Evolutionary conservation across 495 filamentous ascomycete species (phyloP).

Genomic region (Emericellopsis terricola): DNA sequence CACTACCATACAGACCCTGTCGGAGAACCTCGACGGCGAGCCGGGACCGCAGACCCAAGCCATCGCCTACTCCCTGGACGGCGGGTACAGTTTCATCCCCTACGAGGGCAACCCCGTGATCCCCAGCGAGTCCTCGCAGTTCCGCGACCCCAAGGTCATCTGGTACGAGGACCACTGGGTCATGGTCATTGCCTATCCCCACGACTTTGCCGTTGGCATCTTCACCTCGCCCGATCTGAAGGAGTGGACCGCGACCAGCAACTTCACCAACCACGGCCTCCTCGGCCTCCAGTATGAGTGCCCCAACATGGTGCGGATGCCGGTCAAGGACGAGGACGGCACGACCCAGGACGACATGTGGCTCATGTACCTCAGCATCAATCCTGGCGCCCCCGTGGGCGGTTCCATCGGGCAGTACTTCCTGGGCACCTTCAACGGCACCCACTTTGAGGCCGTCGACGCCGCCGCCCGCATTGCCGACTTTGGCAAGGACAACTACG

Average conservation of each 20-base stretch:
- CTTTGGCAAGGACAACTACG: constrained; percentile 3
- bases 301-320: constrained; percentile 2
- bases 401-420: constrained; percentile 11
- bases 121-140: constrained; percentile 22
- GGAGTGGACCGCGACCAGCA: neutral
- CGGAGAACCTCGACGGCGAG: too few relatives aligned
- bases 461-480: neutral
- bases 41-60: constrained; percentile 29
- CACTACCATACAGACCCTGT: too few relatives aligned
- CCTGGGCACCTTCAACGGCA: constrained; percentile 18
- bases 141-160: constrained; percentile 33
- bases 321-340: neutral
- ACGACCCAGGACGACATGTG: neutral
- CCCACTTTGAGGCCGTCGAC: constrained; percentile 6
- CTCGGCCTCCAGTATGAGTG: constrained; percentile 3
- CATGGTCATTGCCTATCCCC: constrained; percentile 2
- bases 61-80: constrained; percentile 36
- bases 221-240: constrained; percentile 2
- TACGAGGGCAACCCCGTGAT: constrained; percentile 37
- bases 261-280: neutral
- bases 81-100: constrained; percentile 33
- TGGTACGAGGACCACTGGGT: constrained; percentile 1
- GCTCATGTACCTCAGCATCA: neutral
- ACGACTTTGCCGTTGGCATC: constrained; percentile 3
- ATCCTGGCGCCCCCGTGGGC: neutral